phyloP scores from a whole-genome alignment of 768 basidiomycete species.

The Vishniacozyma victoriae region DNA sequence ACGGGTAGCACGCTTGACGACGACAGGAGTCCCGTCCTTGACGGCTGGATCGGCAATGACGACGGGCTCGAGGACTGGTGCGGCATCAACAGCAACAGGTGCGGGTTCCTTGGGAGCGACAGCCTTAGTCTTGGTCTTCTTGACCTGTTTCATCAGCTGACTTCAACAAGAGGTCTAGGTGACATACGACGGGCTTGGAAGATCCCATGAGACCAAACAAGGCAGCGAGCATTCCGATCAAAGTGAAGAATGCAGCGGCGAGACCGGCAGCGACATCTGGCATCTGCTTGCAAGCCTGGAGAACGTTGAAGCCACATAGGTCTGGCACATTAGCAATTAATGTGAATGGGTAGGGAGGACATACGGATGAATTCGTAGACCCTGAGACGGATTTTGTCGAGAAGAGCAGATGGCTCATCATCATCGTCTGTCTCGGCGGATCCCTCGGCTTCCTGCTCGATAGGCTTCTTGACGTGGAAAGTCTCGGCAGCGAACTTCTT shows the following conservation, averaged over 20 bases:
- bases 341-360: conserved; percentile 5
- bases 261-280: conserved; percentile 81
- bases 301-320: conserved; percentile 30
- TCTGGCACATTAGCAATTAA: conserved; percentile 5
- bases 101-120: conserved; percentile 24
- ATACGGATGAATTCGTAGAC: conserved; percentile 65
- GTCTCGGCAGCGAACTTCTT: conserved; percentile 75
- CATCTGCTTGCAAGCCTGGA: conserved; percentile 75
- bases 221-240: conserved; percentile 77
- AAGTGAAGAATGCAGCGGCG: conserved; percentile 63
- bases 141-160: conserved; percentile 12
- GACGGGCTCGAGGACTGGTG: conserved; percentile 16
- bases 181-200: conserved; percentile 41
- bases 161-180: conserved; percentile 4
- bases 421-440: conserved; percentile 49
- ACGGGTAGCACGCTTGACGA: no score
- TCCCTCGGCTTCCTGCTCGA: conserved; percentile 64
- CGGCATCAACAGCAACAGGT: conserved; percentile 4
- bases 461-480: conserved; percentile 80
- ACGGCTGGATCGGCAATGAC: conserved; percentile 29
- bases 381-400: conserved; percentile 72
- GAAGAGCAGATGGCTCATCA: conserved; percentile 58
- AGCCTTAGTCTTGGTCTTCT: conserved; percentile 61
- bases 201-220: conserved; percentile 73
- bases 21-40: no score